Evolutionary conservation across 306 rosid genomes (phyloP).

Genomic region (Inga leiocalycina): DNA sequence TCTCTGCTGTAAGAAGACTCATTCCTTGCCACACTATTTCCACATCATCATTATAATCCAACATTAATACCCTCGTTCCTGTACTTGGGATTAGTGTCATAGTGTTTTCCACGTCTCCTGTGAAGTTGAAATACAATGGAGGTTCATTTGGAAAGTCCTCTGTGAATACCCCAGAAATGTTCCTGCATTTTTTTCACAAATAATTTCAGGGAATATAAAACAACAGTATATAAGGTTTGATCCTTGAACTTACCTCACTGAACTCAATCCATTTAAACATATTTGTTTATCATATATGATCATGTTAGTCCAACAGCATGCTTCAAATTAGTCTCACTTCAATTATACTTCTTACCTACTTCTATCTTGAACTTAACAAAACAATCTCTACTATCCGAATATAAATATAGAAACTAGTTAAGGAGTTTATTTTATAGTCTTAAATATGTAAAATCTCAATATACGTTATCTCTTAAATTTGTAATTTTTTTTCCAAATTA

Average conservation of each 20-base stretch:
- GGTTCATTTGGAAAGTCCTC: constrained; percentile 38
- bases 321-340: neutral
- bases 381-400: too few species aligned
- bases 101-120: constrained; percentile 37
- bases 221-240: too few species aligned
- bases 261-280: neutral
- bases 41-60: constrained; percentile 40
- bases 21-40: constrained; percentile 58
- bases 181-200: constrained; percentile 19
- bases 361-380: too few species aligned
- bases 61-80: constrained; percentile 33
- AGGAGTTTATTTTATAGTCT: too few species aligned
- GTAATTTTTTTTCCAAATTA: too few species aligned
- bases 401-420: too few species aligned
- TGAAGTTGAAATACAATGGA: constrained; percentile 38
- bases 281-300: neutral
- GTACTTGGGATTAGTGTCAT: constrained; percentile 22
- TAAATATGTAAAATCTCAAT: too few species aligned
- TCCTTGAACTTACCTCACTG: neutral
- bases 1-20: constrained; percentile 36
- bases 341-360: neutral
- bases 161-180: constrained; percentile 36
- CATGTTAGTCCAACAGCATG: neutral
- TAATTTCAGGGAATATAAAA: neutral
- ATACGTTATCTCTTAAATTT: too few species aligned